A percentile compares a stretch with the other conserved stretches of the same genome.
These are phyloP conservation scores for Xenoacremonium recifei DNA, from an alignment of 2,329 filamentous ascomycete species.

Conservation along the genomic window DNA sequence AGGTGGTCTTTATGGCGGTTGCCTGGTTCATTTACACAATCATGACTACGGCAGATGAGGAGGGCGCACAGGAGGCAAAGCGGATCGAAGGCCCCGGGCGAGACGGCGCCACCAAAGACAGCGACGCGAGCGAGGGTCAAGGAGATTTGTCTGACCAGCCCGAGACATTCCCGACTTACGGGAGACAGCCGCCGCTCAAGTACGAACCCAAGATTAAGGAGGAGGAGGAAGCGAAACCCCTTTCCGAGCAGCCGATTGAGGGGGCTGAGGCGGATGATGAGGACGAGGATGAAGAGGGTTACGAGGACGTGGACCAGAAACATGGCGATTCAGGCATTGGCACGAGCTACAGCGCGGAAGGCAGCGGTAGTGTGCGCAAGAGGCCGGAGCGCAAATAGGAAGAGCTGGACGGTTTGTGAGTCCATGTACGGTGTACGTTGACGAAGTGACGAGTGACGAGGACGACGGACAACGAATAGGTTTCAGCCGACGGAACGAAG, in stretches of 20 bases:
- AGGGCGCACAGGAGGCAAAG: constrained; percentile 7
- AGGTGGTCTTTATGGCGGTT: constrained; percentile 64
- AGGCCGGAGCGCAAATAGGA: constrained; percentile 28
- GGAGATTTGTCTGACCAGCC: constrained; percentile 41
- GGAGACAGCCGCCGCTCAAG: constrained; percentile 39
- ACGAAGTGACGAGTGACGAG: too few relatives aligned
- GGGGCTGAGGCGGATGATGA: constrained; percentile 49
- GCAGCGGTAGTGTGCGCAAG: constrained; percentile 29
- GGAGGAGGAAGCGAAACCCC: constrained; percentile 29
- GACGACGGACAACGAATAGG: too few relatives aligned
- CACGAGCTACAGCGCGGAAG: constrained; percentile 49
- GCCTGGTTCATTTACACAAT: constrained; percentile 60
- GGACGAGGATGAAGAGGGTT: constrained; percentile 38
- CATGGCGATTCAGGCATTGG: constrained; percentile 50
- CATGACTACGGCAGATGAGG: constrained; percentile 23
- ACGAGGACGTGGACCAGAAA: constrained; percentile 25
- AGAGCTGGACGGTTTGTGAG: too few relatives aligned
- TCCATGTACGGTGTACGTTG: too few relatives aligned
- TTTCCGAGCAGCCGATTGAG: constrained; percentile 34
- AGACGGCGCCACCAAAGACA: constrained; percentile 14
- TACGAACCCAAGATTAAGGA: constrained; percentile 38
- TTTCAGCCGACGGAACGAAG: too few relatives aligned
- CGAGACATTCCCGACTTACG: constrained; percentile 43
- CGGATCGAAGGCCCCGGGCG: constrained; percentile 10
- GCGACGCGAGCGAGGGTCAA: constrained; percentile 25